Evolutionary conservation across 2,329 filamentous ascomycete species (phyloP).

Genomic region (Alternaria brassicicola): DNA sequence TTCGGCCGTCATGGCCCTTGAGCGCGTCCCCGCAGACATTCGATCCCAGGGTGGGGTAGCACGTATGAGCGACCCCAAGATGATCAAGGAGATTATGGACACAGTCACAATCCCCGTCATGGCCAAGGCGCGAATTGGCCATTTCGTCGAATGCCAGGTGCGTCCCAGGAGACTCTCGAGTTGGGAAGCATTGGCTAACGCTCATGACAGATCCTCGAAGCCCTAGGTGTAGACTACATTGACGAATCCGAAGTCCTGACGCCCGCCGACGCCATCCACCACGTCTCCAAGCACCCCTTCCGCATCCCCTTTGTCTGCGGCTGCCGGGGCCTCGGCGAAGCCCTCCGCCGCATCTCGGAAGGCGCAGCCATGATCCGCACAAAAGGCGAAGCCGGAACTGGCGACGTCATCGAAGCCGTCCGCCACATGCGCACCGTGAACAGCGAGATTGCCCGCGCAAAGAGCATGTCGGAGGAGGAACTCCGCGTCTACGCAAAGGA

Average conservation of each 20-base stretch:
- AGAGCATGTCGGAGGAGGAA: conserved; percentile 69
- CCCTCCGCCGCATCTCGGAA: conserved; percentile 85
- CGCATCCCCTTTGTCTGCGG: conserved; percentile 93
- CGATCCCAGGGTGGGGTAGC: conserved; percentile 89
- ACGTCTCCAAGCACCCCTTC: conserved; percentile 88
- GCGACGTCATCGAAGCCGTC: conserved; percentile 95
- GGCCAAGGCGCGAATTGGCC: conserved; percentile 97
- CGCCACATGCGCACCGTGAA: conserved; percentile 94
- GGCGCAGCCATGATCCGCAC: conserved; percentile 99
- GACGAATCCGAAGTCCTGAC: conserved; percentile 98
- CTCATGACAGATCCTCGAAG: conserved; percentile 77
- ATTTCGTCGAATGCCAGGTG: conserved; percentile 94
- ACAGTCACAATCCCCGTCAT: conserved; percentile 98
- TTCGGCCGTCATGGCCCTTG: conserved; percentile 96
- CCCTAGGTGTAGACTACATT: conserved; percentile 95
- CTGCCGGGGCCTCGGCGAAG: conserved; percentile 92
- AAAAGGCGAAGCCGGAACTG: conserved; percentile 96
- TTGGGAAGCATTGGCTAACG: background rate
- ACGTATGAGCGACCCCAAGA: conserved; percentile 91
- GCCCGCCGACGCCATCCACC: conserved; percentile 86
- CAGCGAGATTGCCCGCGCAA: conserved; percentile 76
- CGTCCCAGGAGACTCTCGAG: conserved; percentile 10
- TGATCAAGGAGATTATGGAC: conserved; percentile 95
- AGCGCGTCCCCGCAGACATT: conserved; percentile 97
- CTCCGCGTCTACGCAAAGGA: conserved; percentile 81